Evolutionary conservation across 2,329 filamentous ascomycete species (phyloP).

Genomic region (Fusarium sp.): DNA sequence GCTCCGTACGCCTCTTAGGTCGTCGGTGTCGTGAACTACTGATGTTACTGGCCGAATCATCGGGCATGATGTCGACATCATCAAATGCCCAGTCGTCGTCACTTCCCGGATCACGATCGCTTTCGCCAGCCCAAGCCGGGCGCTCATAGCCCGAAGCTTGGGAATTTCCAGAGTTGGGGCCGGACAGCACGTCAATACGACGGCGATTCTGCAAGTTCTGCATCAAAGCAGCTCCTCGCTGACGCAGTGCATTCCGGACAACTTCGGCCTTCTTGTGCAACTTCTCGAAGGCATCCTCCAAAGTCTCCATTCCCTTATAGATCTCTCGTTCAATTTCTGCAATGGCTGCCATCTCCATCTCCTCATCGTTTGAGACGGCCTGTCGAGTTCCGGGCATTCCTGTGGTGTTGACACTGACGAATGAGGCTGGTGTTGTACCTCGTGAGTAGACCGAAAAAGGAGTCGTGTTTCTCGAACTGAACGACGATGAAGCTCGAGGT

Average conservation of each 20-base stretch:
- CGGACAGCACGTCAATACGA: slow-evolving; percentile 64
- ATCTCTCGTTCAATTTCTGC: slow-evolving; percentile 95
- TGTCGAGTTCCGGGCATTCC: slow-evolving; percentile 57
- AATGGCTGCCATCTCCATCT: slow-evolving; percentile 88
- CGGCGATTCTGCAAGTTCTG: slow-evolving; percentile 69
- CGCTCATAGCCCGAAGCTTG: slow-evolving; percentile 57
- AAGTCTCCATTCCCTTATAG: slow-evolving; percentile 90
- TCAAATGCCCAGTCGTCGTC: slow-evolving; percentile 69
- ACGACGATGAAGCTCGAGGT: slow-evolving; percentile 53
- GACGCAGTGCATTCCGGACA: slow-evolving; percentile 81
- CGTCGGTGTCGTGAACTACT: slow-evolving; percentile 74
- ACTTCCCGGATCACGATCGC: slow-evolving; percentile 60
- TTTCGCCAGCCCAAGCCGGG: slow-evolving; percentile 49
- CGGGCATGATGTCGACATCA: slow-evolving; percentile 73
- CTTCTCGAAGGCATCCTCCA: slow-evolving; percentile 93
- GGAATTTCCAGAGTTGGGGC: slow-evolving; percentile 59
- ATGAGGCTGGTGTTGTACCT: slow-evolving; percentile 66
- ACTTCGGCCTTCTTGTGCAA: slow-evolving; percentile 87
- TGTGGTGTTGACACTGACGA: slow-evolving; percentile 66
- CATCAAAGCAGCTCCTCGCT: slow-evolving; percentile 81
- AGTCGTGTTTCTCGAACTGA: slow-evolving; percentile 57
- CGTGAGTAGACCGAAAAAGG: slow-evolving; percentile 64
- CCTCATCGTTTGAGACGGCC: slow-evolving; percentile 88
- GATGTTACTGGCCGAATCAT: slow-evolving; percentile 85
- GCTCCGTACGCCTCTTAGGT: slow-evolving; percentile 73